Evolutionary conservation across 305 asterid species (phyloP).

Genomic region (Fraxinus sp.): DNA sequence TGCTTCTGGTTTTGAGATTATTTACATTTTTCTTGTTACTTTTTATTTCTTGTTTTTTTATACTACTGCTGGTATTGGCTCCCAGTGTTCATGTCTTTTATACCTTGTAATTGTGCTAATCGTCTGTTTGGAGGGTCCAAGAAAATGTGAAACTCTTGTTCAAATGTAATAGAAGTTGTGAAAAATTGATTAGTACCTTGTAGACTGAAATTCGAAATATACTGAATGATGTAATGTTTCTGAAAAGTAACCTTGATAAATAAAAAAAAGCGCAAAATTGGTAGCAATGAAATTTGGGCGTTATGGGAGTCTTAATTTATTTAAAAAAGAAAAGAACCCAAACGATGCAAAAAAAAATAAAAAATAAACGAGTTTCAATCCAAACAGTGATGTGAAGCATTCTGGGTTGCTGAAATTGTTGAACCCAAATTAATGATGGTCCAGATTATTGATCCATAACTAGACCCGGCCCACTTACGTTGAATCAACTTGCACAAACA

Average conservation of each 20-base stretch:
- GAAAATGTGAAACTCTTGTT: neutral
- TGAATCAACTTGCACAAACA: too few relatives aligned
- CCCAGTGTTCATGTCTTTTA: constrained; percentile 8
- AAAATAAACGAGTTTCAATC: too few relatives aligned
- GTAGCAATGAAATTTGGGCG: neutral
- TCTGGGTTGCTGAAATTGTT: too few relatives aligned
- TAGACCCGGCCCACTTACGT: too few relatives aligned
- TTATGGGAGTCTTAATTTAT: neutral
- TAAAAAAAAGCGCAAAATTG: neutral
- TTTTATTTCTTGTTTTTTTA: neutral
- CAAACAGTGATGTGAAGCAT: too few relatives aligned
- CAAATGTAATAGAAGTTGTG: neutral
- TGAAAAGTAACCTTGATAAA: neutral
- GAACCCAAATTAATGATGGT: too few relatives aligned
- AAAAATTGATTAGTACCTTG: neutral
- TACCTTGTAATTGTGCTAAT: neutral
- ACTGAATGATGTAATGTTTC: too few relatives aligned
- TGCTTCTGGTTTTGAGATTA: neutral
- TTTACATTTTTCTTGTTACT: neutral
- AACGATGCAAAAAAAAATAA: too few relatives aligned
- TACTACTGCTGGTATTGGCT: constrained; percentile 14
- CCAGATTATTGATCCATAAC: too few relatives aligned
- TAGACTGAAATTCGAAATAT: too few relatives aligned
- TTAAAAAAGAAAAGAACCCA: neutral
- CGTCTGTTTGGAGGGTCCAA: neutral